phyloP scores from a whole-genome alignment of 2,329 filamentous ascomycete genomes.

The Ophiocordyceps polyrhachis-furcata region DNA sequence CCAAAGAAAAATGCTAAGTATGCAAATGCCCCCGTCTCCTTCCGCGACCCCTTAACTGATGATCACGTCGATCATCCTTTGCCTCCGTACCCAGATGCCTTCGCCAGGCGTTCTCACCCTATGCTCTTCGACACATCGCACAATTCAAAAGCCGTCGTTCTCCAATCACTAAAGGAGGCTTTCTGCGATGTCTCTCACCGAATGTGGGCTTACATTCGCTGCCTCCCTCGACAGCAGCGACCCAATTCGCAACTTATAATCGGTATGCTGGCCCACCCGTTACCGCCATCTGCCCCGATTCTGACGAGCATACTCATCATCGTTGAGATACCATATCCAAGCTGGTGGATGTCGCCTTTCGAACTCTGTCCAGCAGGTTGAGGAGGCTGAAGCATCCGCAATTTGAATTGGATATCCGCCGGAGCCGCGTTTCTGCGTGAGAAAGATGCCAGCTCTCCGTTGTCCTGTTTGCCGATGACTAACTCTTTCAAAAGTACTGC shows the following conservation, averaged over 20 bases:
- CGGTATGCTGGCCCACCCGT: conserved; percentile 24
- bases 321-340: conserved; percentile 42
- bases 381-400: conserved; percentile 24
- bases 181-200: conserved; percentile 68
- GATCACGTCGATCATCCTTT: too few species aligned
- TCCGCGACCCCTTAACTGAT: too few species aligned
- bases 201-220: conserved; percentile 41
- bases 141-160: conserved; percentile 51
- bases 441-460: conserved; percentile 10
- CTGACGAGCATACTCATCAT: neutral
- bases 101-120: conserved; percentile 69
- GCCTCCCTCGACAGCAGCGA: conserved; percentile 35
- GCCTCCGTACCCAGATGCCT: too few species aligned
- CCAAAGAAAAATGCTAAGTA: conserved; percentile 58
- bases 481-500: conserved; percentile 33
- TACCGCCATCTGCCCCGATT: neutral
- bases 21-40: too few species aligned
- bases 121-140: conserved; percentile 70
- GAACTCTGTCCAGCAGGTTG: conserved; percentile 40
- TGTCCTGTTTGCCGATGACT: neutral
- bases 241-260: conserved; percentile 42
- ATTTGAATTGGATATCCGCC: conserved; percentile 41
- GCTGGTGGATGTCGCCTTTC: conserved; percentile 43
- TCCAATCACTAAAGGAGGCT: conserved; percentile 55
- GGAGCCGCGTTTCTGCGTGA: conserved; percentile 42